These are phyloP conservation scores for Detonula confervacea DNA, from an alignment of 352 stramenopile genomes.

Conservation along the genomic window DNA sequence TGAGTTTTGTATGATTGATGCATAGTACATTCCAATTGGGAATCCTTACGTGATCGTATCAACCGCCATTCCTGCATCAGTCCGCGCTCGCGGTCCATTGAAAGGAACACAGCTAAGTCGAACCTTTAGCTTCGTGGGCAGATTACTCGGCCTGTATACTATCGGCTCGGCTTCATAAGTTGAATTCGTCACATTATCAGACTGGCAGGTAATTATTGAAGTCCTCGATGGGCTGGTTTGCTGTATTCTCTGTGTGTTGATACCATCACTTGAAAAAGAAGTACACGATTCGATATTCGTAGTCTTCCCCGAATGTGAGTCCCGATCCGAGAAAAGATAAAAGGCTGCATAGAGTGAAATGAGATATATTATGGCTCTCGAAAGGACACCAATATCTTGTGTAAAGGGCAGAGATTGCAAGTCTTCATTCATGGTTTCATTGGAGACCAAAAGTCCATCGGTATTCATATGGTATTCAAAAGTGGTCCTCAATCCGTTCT, in stretches of 20 bases:
- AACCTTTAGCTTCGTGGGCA: not conserved
- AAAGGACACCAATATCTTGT: not conserved
- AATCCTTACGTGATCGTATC: conserved; percentile 1
- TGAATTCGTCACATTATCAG: not conserved
- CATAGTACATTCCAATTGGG: not conserved
- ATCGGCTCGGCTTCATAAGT: not conserved
- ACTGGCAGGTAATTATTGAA: too few species aligned
- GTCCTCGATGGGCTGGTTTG: too few species aligned
- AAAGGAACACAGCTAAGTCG: conserved; percentile 17
- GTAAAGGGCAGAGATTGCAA: too few species aligned
- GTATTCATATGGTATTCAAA: too few species aligned
- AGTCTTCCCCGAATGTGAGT: not conserved
- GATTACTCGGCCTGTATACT: not conserved
- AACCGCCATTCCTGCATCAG: conserved; percentile 5
- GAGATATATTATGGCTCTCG: not conserved
- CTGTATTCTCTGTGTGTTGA: too few species aligned
- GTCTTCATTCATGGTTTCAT: too few species aligned
- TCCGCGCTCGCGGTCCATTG: conserved; percentile 3
- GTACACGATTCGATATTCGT: not conserved
- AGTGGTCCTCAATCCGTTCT: too few species aligned
- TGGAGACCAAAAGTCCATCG: too few species aligned
- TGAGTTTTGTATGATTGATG: too few species aligned
- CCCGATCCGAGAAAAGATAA: not conserved
- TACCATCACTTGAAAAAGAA: too few species aligned
- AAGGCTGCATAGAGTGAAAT: not conserved